Evolutionary conservation across 192 early-diverging fungal species (phyloP), one percentile per base, ranked within the genome.

Genomic region (Backusella mclennaniae): DNA sequence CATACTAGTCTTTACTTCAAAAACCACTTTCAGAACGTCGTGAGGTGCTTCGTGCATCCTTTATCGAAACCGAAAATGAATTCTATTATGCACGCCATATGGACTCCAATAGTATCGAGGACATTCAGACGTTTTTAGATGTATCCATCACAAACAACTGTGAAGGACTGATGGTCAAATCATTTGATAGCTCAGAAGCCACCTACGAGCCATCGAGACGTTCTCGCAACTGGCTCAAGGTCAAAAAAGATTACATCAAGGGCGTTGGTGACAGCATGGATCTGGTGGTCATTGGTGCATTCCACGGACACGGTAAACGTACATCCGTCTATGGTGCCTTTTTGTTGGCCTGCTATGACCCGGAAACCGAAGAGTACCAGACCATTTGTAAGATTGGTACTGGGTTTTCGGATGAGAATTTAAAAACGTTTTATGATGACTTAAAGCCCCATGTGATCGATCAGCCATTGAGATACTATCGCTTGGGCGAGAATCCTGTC

Each of bases 381-480:
- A 92, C 94, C 31, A 98, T 99, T 73, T 98, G 97, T 87, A 99
- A 99, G 83, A 96, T 98, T 70, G 97, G 95, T 49, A 99, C 98
- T 0, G 98, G 98, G 15, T 98, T 99, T 77, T 93, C 92, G 35
- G 98, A 99, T 73, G 92, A 94, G 35, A 87, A 92, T 75, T 84
- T 99, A 31, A 89, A 93, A 73, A 79, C 86, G 11, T 93, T 94
- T 76, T 83, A 90, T 70, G 82, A 92, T 23, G 85, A 87, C 39
- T 85, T 99, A 5, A 92, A 95, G 67, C 85, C 89, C 29, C 91
- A 92, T 83, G 90, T 87, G 29, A 93, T 97, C 67, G 86, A 83
- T 26, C 73, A 74, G n/a, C 95, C 97, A 8, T 90, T 90, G 73
- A 87, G 87, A 12, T 98, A 97, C 84, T 99, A 96, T 76, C 76